Base-by-base conservation (phyloP, 83 land plant genomes). In the Picea engelmannii region DNA sequence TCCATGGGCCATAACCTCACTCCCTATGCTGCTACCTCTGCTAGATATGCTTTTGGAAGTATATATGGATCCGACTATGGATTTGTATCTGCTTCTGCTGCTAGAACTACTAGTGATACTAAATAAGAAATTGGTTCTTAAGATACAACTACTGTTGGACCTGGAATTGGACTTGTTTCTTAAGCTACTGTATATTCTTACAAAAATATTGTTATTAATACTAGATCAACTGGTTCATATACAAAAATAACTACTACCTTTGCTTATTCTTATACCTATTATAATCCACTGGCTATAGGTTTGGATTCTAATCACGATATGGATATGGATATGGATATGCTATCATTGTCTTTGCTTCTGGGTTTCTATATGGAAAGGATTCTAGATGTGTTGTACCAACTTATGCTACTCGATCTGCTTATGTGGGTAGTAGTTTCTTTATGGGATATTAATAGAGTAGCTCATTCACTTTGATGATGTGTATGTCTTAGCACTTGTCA, bases 81-180 rank as follows among this genome's bases (percentile, higher is more conserved):
- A n/a, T 64, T 15, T 64, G 66, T 20, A 64, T 64, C 5, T 64
- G 5, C 23, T 64, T 6, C 47, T 42, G 47, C 4, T 6, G 6
- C 47, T 42, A 5, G 6, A 42, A 42, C 3, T 42, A 42, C 47
- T 42, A 42, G 47, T 42, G 47, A 5, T 42, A 42, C 47, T 6
- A 42, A 18, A 64, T 66, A 66, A 66, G 10, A 35, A 66, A 23
- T 66, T 66, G 68, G 68, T 66, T 66, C 1, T 66, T 24, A 66
- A 66, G 68, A 35, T 66, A 66, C 68, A 24, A 66, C 68, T 66
- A 66, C 10, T 66, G 15, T 25, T 66, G 68, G 35, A 66, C 68
- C 68, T 66, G 27, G 11, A 66, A 66, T 25, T 66, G 27, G 35
- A 66, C 68, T 9, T 66, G 25, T 66, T 24, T 25, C 0, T 66